Percentiles rank a stretch among this genome's conserved stretches.
These are phyloP conservation scores for Diplosphaera chodatii DNA, from an alignment of 139 green algal species.

Conservation along the genomic window DNA sequence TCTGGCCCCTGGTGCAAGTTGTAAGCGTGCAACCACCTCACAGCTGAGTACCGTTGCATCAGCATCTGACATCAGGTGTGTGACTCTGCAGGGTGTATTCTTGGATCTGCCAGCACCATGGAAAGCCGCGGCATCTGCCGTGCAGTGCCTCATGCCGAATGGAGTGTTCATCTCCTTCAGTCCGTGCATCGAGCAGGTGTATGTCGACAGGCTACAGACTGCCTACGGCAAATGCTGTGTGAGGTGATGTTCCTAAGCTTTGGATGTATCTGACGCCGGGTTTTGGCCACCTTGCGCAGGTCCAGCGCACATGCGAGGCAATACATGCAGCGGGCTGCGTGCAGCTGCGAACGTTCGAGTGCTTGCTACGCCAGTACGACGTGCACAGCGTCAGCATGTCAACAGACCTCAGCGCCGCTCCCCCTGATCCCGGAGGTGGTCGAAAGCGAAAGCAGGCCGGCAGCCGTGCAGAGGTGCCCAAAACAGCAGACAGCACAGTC, in stretches of 20 bases:
- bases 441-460: neutral
- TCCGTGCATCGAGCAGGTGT: conserved; percentile 95
- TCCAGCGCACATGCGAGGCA: conserved; percentile 75
- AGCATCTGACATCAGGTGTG: neutral
- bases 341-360: conserved; percentile 71
- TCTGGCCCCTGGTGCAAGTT: too few species aligned
- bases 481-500: neutral
- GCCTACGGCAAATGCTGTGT: too few species aligned
- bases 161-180: conserved; percentile 90
- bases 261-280: too few species aligned
- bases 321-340: conserved; percentile 59
- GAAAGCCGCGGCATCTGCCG: conserved; percentile 62
- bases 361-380: conserved; percentile 77
- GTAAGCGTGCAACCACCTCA: too few species aligned
- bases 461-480: neutral
- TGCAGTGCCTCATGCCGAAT: conserved; percentile 54
- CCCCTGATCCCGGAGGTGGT: too few species aligned
- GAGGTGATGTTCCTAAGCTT: too few species aligned
- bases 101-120: conserved; percentile 91
- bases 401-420: conserved; percentile 2
- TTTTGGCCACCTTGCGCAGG: too few species aligned
- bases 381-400: conserved; percentile 31
- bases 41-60: too few species aligned
- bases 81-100: conserved; percentile 61
- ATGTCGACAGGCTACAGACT: too few species aligned